Evolutionary conservation across 768 basidiomycete species (phyloP), one percentile per base, ranked within the genome.

Genomic region (Leccinum ochraceum): DNA sequence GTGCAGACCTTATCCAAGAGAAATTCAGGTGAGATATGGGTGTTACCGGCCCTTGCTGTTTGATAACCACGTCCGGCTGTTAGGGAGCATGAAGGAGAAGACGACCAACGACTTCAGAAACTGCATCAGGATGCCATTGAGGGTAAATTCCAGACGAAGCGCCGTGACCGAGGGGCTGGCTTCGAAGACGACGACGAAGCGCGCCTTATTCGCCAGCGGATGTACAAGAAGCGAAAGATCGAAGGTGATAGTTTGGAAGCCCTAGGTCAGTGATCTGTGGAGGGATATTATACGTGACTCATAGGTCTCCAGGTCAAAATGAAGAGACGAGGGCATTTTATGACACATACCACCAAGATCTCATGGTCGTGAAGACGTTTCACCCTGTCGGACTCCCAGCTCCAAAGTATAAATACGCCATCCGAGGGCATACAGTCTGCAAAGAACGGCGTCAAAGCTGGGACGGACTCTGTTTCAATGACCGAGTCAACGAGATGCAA

Each of bases 11-110:
- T 37, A 85, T 94, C 32, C 69, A 82, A 53, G 88, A 92, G 76
- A 94, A 92, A 78, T 82, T 78, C 74, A 78, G 86, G 91, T 90
- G 59, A 69, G 59, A 69, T 84, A 73, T 54, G 37, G 49, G 49
- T 16, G 37, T 17, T 36, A 28, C n/a, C 10, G 10, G 3, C n/a
- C 7, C 51, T 56, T 28, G 4, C 4, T 37, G 13, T 30, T 34
- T 8, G 22, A 51, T 55, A 44, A 65, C 58, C 32, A 60, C 6
- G 50, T 42, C 62, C 6, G 46, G 57, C n/a, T 34, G 34, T 16
- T 65, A 92, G 90, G 69, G 91, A 93, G 67, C 87, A 91, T 26
- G 76, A 76, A 46, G 83, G 84, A 51, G 75, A 79, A 58, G 86
- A 88, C 48, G 90, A 93, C 66, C 76, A 82, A 57, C 77, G 70